Percentiles rank a stretch among this genome's conserved stretches.
Evolutionary conservation across 2,329 filamentous ascomycete genomes (phyloP).

Genomic region (Hawksworthiomyces lignivorus): DNA sequence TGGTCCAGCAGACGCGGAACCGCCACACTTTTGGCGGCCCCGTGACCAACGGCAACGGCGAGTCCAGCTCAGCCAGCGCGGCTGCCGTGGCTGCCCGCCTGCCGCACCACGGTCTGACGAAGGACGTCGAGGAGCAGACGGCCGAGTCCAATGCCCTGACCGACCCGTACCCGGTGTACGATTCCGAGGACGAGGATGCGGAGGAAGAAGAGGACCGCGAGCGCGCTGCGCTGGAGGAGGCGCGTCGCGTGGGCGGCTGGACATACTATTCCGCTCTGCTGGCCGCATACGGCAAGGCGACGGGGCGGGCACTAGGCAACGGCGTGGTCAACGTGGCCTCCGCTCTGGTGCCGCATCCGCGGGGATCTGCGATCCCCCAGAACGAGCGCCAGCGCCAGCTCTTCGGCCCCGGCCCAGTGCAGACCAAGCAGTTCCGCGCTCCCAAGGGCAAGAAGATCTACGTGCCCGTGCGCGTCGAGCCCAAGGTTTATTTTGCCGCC

Average conservation of each 20-base stretch:
- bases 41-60: slow-evolving; percentile 21
- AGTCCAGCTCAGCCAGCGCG: slow-evolving; percentile 29
- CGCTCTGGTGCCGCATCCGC: slow-evolving; percentile 47
- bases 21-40: slow-evolving; percentile 1
- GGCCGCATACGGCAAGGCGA: slow-evolving; percentile 36
- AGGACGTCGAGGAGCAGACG: slow-evolving; percentile 79
- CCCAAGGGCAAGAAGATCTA: slow-evolving; percentile 87
- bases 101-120: slow-evolving; percentile 26
- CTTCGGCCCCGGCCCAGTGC: slow-evolving; percentile 48
- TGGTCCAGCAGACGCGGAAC: slow-evolving; percentile 28
- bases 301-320: slow-evolving; percentile 32
- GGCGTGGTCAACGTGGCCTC: slow-evolving; percentile 37
- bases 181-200: slow-evolving; percentile 78
- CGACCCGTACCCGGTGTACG: slow-evolving; percentile 80
- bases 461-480: slow-evolving; percentile 90
- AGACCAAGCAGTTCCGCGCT: slow-evolving; percentile 57
- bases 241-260: slow-evolving; percentile 67
- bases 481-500: slow-evolving; percentile 94
- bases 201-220: slow-evolving; percentile 47
- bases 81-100: slow-evolving; percentile 12
- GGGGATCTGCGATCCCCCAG: slow-evolving; percentile 48
- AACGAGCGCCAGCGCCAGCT: slow-evolving; percentile 45
- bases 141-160: slow-evolving; percentile 49
- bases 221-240: slow-evolving; percentile 54
- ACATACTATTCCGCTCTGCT: slow-evolving; percentile 61